Base-by-base conservation (phyloP, 2,329 filamentous ascomycete genomes). In the Malbranchea zuffiana region DNA sequence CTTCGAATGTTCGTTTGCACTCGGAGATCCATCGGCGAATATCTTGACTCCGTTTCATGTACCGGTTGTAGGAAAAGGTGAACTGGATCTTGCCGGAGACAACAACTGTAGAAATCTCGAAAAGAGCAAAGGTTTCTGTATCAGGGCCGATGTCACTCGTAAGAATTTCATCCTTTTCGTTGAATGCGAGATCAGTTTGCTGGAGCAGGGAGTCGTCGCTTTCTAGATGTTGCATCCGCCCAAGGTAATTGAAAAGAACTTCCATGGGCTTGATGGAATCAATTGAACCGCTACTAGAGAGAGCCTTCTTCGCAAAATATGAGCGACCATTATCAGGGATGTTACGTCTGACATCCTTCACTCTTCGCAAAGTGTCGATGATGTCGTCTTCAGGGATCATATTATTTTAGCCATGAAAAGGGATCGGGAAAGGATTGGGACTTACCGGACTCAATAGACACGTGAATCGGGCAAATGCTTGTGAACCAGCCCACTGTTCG, bases 401-500 rank as follows among this genome's bases (percentile, higher is more conserved):
- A n/a, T n/a, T n/a, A n/a, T 39, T 23, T 25, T 16, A 32, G 17
- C 28, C 4, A 24, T 27, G 19, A 16, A 23, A 18, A 12, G 5
- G 6, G 6, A 21, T 33, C 7, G 20, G 8, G 12, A n/a, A 34
- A 21, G 3, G 2, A 3, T 12, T n/a, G 15, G 21, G 30, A 36
- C 41, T 41, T 39, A 44, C 42, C 5, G 19, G 35, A 29, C 15
- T 33, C 32, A 20, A 51, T 44, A 3, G 50, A 42, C 1, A 63
- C 49, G 32, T 55, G 50, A 3, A 67, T 45, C n/a, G 65, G 66
- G n/a, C 56, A 61, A 35, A 69, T 55, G 24, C 65, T 65, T 0
- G 66, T 69, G 39, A 69, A 70, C 67, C 67, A 70, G 5, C 67
- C 67, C 5, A 69, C 57, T 1, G 66, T 69, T 19, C 60, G 49